Base-by-base conservation (phyloP, 140 eudicot genomes). In the Anethum foeniculum region DNA sequence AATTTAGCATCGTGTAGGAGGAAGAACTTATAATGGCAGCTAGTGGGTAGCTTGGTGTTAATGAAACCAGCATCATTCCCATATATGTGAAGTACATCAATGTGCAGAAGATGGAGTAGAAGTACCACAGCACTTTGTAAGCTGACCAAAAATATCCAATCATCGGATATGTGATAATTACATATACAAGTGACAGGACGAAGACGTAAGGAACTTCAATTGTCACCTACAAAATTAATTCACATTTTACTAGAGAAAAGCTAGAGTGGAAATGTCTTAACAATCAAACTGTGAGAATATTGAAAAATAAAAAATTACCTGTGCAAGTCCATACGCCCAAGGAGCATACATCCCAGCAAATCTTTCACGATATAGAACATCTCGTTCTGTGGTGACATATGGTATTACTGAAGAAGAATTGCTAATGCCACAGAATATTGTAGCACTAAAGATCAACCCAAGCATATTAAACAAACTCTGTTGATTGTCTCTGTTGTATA, bases 291-390 rank as follows among this genome's bases (percentile, higher is more conserved):
- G 18, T 4, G 2, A 3, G 6, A 67, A 67, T 3, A 3, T 12
- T 67, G 46, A 41, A 58, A 23, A 62, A 0, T n/a, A 62, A n/a
- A 5, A 19, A 1, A 54, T 19, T 82, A 93, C 98, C 97, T 93
- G 97, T 75, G 98, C 96, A 69, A 89, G 83, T 68, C 91, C 88
- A 80, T 86, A 91, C 38, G 93, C 96, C 98, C 93, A 94, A 0
- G 91, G 82, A 64, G 91, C 86, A 48, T 94, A 92, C 97, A 94
- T 94, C 60, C 97, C 96, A 27, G 96, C 90, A 86, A 92, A 94
- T 85, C 93, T 90, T 82, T 92, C 97, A 30, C 96, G 88, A 71
- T 90, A 92, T 5, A 90, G 67, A 73, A 92, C 98, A 77, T 87
- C 75, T 80, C 94, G 84, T 78, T 92, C 96, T 79, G 85, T 89